Evolutionary conservation across 352 stramenopile genomes (phyloP), one percentile per base, ranked within the genome.

Genomic region (Thraustotheca clavata): DNA sequence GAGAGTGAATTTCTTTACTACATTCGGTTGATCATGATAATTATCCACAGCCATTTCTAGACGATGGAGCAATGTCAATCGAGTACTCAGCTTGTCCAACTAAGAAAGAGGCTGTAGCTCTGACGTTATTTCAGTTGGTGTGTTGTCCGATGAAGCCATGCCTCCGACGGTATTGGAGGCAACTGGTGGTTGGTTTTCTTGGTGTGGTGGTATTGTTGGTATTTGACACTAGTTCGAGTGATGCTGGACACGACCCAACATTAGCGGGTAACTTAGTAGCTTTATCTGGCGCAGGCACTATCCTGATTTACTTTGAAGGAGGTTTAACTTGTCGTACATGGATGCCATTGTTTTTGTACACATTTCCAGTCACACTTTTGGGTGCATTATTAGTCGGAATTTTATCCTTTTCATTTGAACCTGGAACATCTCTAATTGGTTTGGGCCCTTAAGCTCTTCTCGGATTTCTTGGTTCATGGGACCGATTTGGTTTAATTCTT

Each of bases 341-440:
- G 35, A 62, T 62, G 55, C 55, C 55, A 22, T 41, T 62, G 7
- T 62, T 62, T 34, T 26, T 62, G 35, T 62, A 62, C 24, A 41
- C 55, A 2, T 62, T 62, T 22, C 33, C 55, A 22, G 55, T 62
- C 11, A 62, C 55, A 16, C 14, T 41, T 18, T 27, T 62, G 20
- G 55, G 39, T 12, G 32, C 55, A 6, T 1, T 62, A 18, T 26
- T 26, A 8, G 26, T 62, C 11, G 55, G 39, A 18, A n/a, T 62
- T 14, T 38, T 29, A 2, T 62, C 55, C 9, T 29, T 62, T 9
- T 18, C 47, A 32, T 54, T 65, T 39, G 57, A 65, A n/a, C 20
- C 57, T 4, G 35, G 47, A 26, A 65, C 38, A 24, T 54, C 57
- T 5, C 18, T 65, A 1, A 35, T n/a, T 6, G 57, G 57, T 11